phyloP scores from a whole-genome alignment of 2,329 filamentous ascomycete genomes.

The Cercospora citrullina region DNA sequence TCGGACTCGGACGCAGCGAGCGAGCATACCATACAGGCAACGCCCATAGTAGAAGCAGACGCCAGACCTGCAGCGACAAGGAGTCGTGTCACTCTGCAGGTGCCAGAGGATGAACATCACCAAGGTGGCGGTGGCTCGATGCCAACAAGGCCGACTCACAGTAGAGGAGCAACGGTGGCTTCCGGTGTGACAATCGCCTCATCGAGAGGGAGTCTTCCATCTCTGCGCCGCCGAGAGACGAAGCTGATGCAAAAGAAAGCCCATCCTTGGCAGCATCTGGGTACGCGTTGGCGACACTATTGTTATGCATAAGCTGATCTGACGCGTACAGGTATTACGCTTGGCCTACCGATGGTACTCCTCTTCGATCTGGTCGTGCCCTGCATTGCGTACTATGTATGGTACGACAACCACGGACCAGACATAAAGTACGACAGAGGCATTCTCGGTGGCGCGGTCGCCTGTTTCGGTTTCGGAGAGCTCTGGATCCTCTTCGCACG shows the following conservation, averaged over 20 bases:
- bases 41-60: slow-evolving; percentile 10
- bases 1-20: slow-evolving; percentile 22
- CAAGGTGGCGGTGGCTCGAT: not conserved
- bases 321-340: slow-evolving; percentile 31
- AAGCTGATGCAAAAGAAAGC: slow-evolving; percentile 34
- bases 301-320: not conserved
- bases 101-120: slow-evolving; percentile 18
- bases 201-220: slow-evolving; percentile 27
- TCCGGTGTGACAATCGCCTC: slow-evolving; percentile 21
- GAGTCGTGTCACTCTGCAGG: slow-evolving; percentile 18
- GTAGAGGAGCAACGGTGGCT: slow-evolving; percentile 21
- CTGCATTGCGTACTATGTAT: slow-evolving; percentile 38
- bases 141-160: slow-evolving; percentile 18
- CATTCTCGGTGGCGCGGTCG: slow-evolving; percentile 36
- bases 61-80: slow-evolving; percentile 9
- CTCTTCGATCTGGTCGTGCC: slow-evolving; percentile 37
- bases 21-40: slow-evolving; percentile 16
- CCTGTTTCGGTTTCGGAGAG: slow-evolving; percentile 37
- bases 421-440: slow-evolving; percentile 32
- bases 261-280: slow-evolving; percentile 33
- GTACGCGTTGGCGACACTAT: slow-evolving; percentile 6
- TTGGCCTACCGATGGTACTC: slow-evolving; percentile 36
- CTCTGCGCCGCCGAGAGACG: slow-evolving; percentile 29
- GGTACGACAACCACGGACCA: slow-evolving; percentile 31
- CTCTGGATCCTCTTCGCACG: slow-evolving; percentile 37